Base-by-base conservation (phyloP, 2,329 filamentous ascomycete genomes). In the Penicillium concentricum region DNA sequence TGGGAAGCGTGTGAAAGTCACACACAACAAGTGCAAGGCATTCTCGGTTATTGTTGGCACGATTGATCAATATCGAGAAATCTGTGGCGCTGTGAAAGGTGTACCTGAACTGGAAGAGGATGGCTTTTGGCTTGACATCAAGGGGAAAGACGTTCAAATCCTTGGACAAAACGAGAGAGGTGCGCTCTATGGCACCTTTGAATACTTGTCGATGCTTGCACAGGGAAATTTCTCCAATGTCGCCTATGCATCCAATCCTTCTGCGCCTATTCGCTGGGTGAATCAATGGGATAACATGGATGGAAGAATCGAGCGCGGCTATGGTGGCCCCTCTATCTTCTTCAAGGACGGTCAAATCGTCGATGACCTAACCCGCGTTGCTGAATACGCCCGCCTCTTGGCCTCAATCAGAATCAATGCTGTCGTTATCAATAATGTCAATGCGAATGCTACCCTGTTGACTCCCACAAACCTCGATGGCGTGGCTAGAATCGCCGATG, bases 261-360 rank as follows among this genome's bases (percentile, higher is more conserved):
- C 80, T 55, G 84, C 82, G 0, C 82, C 82, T 0, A 82, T 90
- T 41, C 80, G 87, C 61, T 90, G 87, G 87, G 81, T 84, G 0
- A 90, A 90, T 65, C 82, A 90, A 61, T 90, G 87, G 87, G 86
- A 90, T 67, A 89, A 90, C 61, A 76, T 90, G 69, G 82, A 87
- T 56, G 74, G 87, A 13, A 84, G 80, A 39, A 85, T 90, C 43
- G 87, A 90, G 69, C 78, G 87, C 51, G 87, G 87, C 18, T 90
- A 87, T 62, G 87, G 79, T 4, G 87, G 88, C 0, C 74, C 79
- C 0, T 90, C 87, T 0, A 87, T 90, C 54, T 90, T 89, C 74
- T 90, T 89, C 72, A 72, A 77, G 44, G 74, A 84, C 51, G 85
- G 83, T 47, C 56, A 50, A 8, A 77, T 87, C 7, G 73, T 82